These are phyloP conservation scores for Coemansia furcata DNA, from an alignment of 192 early-diverging fungal genomes.

Conservation along the genomic window DNA sequence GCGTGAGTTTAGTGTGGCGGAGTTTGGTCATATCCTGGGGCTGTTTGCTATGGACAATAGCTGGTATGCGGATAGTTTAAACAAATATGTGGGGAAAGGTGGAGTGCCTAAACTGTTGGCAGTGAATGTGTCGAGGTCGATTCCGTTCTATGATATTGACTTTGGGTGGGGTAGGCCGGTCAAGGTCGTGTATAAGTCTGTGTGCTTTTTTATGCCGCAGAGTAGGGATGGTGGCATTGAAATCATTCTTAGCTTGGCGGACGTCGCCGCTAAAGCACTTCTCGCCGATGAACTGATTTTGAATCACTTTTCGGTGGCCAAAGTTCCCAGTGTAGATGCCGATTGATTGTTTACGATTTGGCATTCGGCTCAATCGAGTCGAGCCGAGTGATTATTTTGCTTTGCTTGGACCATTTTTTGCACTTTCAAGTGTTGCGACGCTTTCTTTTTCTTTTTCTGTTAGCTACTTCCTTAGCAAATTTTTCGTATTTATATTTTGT, in stretches of 20 bases:
- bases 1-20: slow-evolving; percentile 2
- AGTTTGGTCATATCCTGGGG: slow-evolving; percentile 12
- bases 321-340: background rate
- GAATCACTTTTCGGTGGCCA: slow-evolving; percentile 6
- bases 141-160: slow-evolving; percentile 13
- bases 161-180: slow-evolving; percentile 22
- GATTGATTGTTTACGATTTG: background rate
- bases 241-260: background rate
- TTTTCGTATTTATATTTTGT: no score
- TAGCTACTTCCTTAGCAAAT: no score
- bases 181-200: slow-evolving; percentile 6
- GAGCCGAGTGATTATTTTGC: background rate
- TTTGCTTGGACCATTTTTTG: no score
- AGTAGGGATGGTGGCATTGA: slow-evolving; percentile 20
- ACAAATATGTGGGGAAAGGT: background rate
- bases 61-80: background rate
- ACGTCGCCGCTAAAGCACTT: background rate
- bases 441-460: no score
- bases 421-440: no score
- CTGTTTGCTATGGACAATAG: background rate
- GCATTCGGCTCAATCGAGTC: background rate
- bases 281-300: background rate
- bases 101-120: slow-evolving; percentile 1
- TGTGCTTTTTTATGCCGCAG: slow-evolving; percentile 7
- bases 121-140: slow-evolving; percentile 11